A percentile compares a stretch with the other conserved stretches of the same genome.
These are phyloP conservation scores for Ascochyta fabae DNA, from an alignment of 2,329 filamentous ascomycete species.

Conservation along the genomic window DNA sequence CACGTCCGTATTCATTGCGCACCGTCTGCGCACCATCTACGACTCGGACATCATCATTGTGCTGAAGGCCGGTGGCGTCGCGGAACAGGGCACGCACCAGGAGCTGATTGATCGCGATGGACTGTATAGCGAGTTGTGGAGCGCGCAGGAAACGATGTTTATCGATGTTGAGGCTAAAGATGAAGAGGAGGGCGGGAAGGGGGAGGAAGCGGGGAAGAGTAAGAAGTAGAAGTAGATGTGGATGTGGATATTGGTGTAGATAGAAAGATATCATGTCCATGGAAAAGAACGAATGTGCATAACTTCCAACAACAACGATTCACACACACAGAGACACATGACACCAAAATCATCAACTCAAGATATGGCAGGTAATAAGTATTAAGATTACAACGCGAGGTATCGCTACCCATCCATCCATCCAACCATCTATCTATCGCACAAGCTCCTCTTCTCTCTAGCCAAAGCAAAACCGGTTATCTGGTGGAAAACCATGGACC, in stretches of 20 bases:
- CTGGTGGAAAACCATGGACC: constrained; percentile 3
- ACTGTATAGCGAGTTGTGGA: constrained; percentile 90
- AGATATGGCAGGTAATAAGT: neutral
- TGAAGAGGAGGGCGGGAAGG: neutral
- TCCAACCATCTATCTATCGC: neutral
- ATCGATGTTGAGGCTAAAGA: constrained; percentile 27
- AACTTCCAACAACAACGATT: too few relatives aligned
- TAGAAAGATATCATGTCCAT: too few relatives aligned
- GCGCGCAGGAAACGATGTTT: constrained; percentile 56
- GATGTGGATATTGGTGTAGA: neutral
- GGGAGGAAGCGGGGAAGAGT: neutral
- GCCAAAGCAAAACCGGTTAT: constrained; percentile 8
- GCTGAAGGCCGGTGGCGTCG: constrained; percentile 81
- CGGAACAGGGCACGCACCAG: constrained; percentile 85
- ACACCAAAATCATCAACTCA: too few relatives aligned
- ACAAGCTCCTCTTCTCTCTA: neutral
- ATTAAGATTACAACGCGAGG: neutral
- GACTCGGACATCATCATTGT: constrained; percentile 94
- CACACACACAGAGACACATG: too few relatives aligned
- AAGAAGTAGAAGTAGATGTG: neutral
- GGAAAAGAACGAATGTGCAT: too few relatives aligned
- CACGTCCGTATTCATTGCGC: constrained; percentile 94
- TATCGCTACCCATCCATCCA: too few relatives aligned
- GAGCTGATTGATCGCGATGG: constrained; percentile 80
- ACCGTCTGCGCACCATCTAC: constrained; percentile 89